These are phyloP conservation scores for Phenoliferia sp. DNA, from an alignment of 1,284 basidiomycete species.

Conservation along the genomic window DNA sequence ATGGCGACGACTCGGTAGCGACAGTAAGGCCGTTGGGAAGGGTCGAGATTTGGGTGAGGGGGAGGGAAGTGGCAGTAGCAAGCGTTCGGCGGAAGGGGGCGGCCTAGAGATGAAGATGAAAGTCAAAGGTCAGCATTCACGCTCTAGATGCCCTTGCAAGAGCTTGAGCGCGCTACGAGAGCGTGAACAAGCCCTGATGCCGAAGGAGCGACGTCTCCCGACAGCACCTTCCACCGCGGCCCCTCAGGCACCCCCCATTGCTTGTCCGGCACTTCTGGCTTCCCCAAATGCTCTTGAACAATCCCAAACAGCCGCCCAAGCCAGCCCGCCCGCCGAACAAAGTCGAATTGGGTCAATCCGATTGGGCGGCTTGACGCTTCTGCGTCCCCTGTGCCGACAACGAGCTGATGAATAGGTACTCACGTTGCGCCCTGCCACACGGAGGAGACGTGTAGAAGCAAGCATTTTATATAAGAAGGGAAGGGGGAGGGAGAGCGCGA, in stretches of 20 bases:
- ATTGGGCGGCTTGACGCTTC: neutral
- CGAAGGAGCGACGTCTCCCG: no score
- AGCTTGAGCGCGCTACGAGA: neutral
- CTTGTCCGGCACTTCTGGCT: no score
- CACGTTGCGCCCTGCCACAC: neutral
- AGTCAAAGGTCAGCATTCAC: neutral
- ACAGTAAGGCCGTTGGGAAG: conserved; percentile 86
- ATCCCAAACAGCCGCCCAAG: no score
- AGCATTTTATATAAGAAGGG: neutral
- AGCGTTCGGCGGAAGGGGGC: conserved; percentile 15
- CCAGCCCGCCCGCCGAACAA: no score
- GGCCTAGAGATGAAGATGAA: neutral
- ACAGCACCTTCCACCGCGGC: no score
- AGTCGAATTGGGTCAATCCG: neutral
- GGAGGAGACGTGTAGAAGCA: neutral
- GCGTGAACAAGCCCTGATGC: no score
- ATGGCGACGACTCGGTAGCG: conserved; percentile 71
- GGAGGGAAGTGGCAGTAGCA: conserved; percentile 65
- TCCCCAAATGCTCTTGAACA: no score
- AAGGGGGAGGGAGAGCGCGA: neutral
- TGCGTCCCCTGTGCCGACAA: no score
- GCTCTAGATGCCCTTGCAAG: neutral
- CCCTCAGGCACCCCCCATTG: no score
- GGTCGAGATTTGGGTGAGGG: conserved; percentile 79
- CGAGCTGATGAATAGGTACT: neutral